Evolutionary conservation across 2,329 filamentous ascomycete genomes (phyloP), one percentile per base, ranked within the genome.

Genomic region (Cordyceps militaris): DNA sequence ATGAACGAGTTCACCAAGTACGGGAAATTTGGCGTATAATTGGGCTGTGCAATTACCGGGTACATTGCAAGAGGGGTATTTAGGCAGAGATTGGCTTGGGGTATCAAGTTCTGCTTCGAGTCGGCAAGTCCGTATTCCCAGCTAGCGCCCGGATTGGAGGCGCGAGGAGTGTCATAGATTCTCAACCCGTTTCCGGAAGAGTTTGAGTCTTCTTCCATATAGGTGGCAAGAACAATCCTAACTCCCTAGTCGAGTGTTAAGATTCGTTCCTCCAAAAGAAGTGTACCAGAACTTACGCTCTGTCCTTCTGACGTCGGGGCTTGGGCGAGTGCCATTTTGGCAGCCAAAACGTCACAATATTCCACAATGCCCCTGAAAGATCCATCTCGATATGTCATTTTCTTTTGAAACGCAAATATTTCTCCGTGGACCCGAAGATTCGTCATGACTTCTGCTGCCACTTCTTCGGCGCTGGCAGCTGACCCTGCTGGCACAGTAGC

Each of bases 401-500:
- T 67, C 32, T 72, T 72, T 50, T 79, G 72, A 62, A 82, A 76
- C 0, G 81, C 79, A 61, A 79, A 81, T 0, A 85, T 65, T 11
- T 77, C 74, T 0, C 81, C 82, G 52, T 82, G 75, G 0, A 66
- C 63, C 16, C 74, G 70, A 3, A 85, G 67, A 14, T 66, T 61
- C 46, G 65, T 64, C 0, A 66, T 63, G 3, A 63, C 62, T 32
- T 70, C 67, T n/a, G 71, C 67, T 1, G 21, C n/a, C 11, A 72
- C 63, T 53, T 79, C 74, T 5, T 74, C 50, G 47, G 64, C 46
- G 28, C 68, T 64, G 7, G 62, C 32, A 3, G 61, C 44, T 2
- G 60, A 52, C 6, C 62, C 62, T 8, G 62, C 57, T 0, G 63
- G 59, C 3, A 66, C 49, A 1, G 61, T 61, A 14, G 67, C 69